Conservation (phyloP, 495 filamentous ascomycete genomes). For the Aspergillus cavernicola region DNA sequence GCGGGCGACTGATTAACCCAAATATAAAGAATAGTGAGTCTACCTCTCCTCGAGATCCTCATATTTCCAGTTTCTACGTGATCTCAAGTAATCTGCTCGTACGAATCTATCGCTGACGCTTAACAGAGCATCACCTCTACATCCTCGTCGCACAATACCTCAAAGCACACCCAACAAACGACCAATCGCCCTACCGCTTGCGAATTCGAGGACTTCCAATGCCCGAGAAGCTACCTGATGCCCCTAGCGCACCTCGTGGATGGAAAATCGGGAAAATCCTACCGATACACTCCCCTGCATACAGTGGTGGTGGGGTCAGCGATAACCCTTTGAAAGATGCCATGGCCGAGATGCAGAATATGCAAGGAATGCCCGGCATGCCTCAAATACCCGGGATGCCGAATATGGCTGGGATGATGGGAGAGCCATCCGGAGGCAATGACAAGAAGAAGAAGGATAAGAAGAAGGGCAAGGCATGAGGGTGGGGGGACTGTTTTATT, state of each 20-base stretch:
- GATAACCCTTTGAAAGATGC: conserved; percentile 97
- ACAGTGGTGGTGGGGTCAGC: conserved; percentile 90
- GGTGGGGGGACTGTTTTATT: conserved; percentile 29
- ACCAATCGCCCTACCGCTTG: conserved; percentile 62
- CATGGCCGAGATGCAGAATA: conserved; percentile 84
- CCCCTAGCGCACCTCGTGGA: conserved; percentile 76
- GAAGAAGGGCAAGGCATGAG: conserved; percentile 44
- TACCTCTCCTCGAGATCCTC: background rate
- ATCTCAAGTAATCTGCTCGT: too few relatives aligned
- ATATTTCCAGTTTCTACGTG: too few relatives aligned
- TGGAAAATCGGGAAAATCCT: conserved; percentile 87
- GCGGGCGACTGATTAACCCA: conserved; percentile 42
- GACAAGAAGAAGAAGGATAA: conserved; percentile 51
- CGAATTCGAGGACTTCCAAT: conserved; percentile 64
- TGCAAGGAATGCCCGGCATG: conserved; percentile 52
- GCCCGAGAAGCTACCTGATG: conserved; percentile 59
- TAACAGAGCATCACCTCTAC: conserved; percentile 77
- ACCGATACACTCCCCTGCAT: conserved; percentile 79
- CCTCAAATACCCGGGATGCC: conserved; percentile 43
- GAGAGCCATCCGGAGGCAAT: conserved; percentile 33
- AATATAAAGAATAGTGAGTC: conserved; percentile 73
- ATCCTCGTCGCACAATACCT: conserved; percentile 71
- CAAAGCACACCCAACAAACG: conserved; percentile 67
- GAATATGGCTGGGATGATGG: conserved; percentile 40
- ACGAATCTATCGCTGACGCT: too few relatives aligned